Evolutionary conservation across 148 eudicot species (phyloP).

Genomic region (Polygonum aviculare): DNA sequence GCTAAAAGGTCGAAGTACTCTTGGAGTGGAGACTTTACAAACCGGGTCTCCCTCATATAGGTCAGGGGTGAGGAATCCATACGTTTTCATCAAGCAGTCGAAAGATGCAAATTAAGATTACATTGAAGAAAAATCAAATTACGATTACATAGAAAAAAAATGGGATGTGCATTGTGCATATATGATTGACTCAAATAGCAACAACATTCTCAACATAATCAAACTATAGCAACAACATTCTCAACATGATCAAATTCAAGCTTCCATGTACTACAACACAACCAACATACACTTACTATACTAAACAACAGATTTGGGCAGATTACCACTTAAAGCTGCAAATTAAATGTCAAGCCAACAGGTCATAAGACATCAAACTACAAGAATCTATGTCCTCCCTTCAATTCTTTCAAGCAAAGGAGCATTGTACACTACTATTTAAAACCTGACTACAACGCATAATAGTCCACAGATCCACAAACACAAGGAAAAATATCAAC

Average conservation of each 20-base stretch:
- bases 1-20: conserved; percentile 64
- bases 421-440: not conserved
- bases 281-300: not conserved
- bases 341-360: no score
- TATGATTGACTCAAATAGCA: no score
- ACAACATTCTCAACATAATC: no score
- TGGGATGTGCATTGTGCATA: no score
- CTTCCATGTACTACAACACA: not conserved
- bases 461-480: no score
- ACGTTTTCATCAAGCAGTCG: conserved; percentile 76
- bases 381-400: no score
- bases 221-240: no score
- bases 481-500: not conserved
- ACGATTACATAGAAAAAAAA: not conserved
- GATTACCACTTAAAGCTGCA: no score
- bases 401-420: not conserved
- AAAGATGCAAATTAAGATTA: conserved; percentile 15
- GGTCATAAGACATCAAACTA: no score
- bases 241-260: not conserved
- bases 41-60: conserved; percentile 75
- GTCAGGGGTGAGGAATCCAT: conserved; percentile 80
- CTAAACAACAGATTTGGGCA: not conserved
- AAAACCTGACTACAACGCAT: no score
- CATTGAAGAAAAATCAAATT: not conserved
- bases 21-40: conserved; percentile 66